Percentiles rank a stretch among this genome's conserved stretches.
Evolutionary conservation across 2,329 filamentous ascomycete species (phyloP).

Genomic region (Hypoxylon sp.): DNA sequence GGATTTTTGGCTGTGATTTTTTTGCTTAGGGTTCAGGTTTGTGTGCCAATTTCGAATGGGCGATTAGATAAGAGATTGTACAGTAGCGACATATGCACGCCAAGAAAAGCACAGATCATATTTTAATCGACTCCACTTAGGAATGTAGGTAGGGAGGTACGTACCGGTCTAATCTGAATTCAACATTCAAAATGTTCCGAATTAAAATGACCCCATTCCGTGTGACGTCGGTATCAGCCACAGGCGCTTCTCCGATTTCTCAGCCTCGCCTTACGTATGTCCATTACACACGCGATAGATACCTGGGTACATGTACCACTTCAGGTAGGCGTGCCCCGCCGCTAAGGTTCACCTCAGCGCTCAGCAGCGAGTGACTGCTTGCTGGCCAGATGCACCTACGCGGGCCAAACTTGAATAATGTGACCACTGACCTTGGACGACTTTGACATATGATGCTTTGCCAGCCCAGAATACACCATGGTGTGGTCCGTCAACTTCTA

Average conservation of each 20-base stretch:
- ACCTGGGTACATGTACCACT: background rate
- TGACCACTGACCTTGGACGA: conserved; percentile 24
- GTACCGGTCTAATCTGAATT: background rate
- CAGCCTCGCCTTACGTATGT: conserved; percentile 39
- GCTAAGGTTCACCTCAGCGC: conserved; percentile 21
- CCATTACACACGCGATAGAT: background rate
- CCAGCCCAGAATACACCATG: conserved; percentile 35
- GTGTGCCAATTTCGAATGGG: conserved; percentile 43
- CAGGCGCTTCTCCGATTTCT: conserved; percentile 36
- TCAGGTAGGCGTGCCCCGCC: conserved; percentile 23
- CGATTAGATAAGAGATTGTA: conserved; percentile 19
- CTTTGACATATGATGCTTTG: conserved; percentile 41
- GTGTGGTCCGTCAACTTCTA: conserved; percentile 21
- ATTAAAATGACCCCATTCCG: background rate
- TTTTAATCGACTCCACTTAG: background rate
- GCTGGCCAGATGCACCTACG: conserved; percentile 23
- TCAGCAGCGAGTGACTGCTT: conserved; percentile 11
- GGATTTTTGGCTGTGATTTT: conserved; percentile 47
- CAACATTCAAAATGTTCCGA: background rate
- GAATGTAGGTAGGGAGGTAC: background rate
- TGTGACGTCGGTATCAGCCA: conserved; percentile 46
- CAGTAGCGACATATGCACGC: conserved; percentile 28
- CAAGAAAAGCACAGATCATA: conserved; percentile 40
- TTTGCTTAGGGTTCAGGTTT: conserved; percentile 54
- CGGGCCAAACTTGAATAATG: conserved; percentile 35